Base-by-base conservation (phyloP, 148 eudicot genomes). In the Beta vulgaris region DNA sequence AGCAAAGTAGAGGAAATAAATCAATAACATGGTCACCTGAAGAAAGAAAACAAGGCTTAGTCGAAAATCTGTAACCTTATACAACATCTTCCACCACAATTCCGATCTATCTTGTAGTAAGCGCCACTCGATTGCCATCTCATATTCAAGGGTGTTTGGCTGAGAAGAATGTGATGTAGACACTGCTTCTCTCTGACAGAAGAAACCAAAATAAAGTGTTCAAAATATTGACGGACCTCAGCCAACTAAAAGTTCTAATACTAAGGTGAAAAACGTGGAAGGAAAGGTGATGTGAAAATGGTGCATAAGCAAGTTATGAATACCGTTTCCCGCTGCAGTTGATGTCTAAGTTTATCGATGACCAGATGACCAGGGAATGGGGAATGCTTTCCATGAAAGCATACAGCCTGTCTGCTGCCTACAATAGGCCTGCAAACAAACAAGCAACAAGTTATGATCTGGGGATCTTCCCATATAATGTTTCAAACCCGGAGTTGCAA, bases 161-260 rank as follows among this genome's bases (percentile, higher is more conserved):
- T 93, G 96, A 71, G 96, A 77, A 79, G 74, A 82, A 82, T 93
- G 98, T 21, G 98, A 89, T 48, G 96, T 90, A 60, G 98, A 91
- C 31, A 93, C 87, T 36, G 98, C 98, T 55, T 81, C 83, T 78
- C 72, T 86, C 96, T 91, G 78, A 31, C 71, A 80, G 12, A 75
- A 49, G 67, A 71, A 58, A 14, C 37, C 42, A 59, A 72, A 25
- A 32, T 16, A 25, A 29, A 3, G 3, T 67, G 11, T 16, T 5
- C 26, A 43, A 53, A 25, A 68, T 16, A 16, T 59, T 32, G 14
- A 40, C 65, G 46, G 37, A 55, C 34, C 34, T 46, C 66, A 12
- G n/a, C 77, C 40, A 23, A 48, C 37, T 18, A 19, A 76, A 35
- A 73, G 18, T 31, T 10, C 2, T 6, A 58, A 40, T 58, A 10